Percentiles rank a stretch among this genome's conserved stretches.
Evolutionary conservation across 176 grass and related monocot species (phyloP).

Genomic region (Otatea glauca): DNA sequence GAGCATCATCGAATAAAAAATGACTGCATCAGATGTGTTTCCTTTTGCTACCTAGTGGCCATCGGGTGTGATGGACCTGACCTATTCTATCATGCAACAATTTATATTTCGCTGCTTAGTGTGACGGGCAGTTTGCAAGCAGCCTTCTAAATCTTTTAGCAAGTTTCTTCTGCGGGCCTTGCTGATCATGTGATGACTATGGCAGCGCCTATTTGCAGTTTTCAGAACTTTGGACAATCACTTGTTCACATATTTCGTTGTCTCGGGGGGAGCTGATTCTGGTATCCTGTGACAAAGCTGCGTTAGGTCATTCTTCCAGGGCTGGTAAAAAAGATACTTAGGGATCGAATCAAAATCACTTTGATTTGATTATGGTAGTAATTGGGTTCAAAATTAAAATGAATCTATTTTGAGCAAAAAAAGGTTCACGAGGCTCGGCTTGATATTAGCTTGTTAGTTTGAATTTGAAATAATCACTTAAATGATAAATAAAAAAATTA

Average conservation of each 20-base stretch:
- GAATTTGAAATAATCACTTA: too few species aligned
- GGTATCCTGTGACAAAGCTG: background rate
- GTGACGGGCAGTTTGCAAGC: slow-evolving; percentile 6
- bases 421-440: too few species aligned
- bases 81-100: slow-evolving; percentile 41
- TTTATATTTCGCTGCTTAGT: slow-evolving; percentile 33
- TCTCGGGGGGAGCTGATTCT: background rate
- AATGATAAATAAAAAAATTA: too few species aligned
- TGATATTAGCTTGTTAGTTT: too few species aligned
- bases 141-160: background rate
- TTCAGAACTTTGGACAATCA: background rate
- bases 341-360: too few species aligned
- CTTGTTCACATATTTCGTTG: background rate
- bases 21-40: slow-evolving; percentile 49
- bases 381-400: too few species aligned
- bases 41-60: slow-evolving; percentile 41
- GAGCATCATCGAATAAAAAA: slow-evolving; percentile 66
- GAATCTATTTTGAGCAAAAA: too few species aligned
- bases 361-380: too few species aligned
- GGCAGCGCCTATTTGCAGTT: background rate
- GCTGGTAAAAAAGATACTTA: too few species aligned
- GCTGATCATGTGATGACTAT: background rate
- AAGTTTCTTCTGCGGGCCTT: background rate
- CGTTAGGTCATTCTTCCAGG: background rate
- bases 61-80: slow-evolving; percentile 51